Evolutionary conservation across 805 yeast genomes (phyloP).

Genomic region (Candida boleticola): DNA sequence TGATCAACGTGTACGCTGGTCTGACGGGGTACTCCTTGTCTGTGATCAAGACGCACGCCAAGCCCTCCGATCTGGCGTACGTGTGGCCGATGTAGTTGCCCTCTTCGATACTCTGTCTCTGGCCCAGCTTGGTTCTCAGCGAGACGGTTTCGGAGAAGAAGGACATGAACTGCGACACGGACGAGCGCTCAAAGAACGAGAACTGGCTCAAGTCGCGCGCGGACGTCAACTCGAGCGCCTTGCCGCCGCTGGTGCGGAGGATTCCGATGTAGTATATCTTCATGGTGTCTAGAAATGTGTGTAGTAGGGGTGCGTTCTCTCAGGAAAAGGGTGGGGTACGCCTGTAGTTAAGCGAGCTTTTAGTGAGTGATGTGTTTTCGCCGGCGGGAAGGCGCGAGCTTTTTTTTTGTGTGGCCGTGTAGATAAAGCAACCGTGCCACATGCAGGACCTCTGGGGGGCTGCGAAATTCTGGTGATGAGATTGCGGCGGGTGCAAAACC

Average conservation of each 20-base stretch:
- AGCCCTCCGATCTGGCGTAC: constrained; percentile 83
- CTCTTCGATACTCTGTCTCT: constrained; percentile 93
- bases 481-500: too few relatives aligned
- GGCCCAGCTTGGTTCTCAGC: constrained; percentile 82
- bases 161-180: constrained; percentile 90
- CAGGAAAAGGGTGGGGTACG: too few relatives aligned
- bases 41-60: constrained; percentile 87
- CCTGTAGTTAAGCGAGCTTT: neutral
- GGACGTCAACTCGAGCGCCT: constrained; percentile 72
- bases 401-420: neutral
- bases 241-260: constrained; percentile 57
- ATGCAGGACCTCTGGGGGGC: neutral
- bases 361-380: constrained; percentile 1
- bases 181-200: constrained; percentile 80
- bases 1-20: constrained; percentile 91
- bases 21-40: constrained; percentile 96
- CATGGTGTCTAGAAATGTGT: too few relatives aligned
- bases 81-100: constrained; percentile 89
- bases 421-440: neutral
- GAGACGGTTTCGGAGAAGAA: constrained; percentile 91
- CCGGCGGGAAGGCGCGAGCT: neutral
- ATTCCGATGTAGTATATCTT: constrained; percentile 90
- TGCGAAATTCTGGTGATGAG: neutral
- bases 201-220: constrained; percentile 84
- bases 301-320: neutral